A percentile compares a stretch with the other conserved stretches of the same genome.
phyloP scores from a whole-genome alignment of 2,329 filamentous ascomycete genomes.

The Torrubiella hemipterigena region DNA sequence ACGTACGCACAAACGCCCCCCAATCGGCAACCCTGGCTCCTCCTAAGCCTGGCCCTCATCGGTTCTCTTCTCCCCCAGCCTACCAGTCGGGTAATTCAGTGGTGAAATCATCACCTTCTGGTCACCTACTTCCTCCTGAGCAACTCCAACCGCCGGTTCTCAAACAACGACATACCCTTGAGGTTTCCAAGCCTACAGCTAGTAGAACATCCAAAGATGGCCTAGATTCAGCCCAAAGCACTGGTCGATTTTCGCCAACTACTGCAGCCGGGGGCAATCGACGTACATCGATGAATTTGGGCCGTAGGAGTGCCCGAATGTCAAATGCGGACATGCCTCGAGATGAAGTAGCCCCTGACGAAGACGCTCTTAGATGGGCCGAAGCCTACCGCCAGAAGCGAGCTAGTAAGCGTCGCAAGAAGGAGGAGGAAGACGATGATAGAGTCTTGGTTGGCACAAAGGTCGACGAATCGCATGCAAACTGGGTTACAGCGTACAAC shows the following conservation, averaged over 20 bases:
- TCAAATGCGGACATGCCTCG: constrained; percentile 65
- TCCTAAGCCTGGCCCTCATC: constrained; percentile 4
- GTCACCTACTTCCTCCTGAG: constrained; percentile 32
- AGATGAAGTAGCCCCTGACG: constrained; percentile 76
- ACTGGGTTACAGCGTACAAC: constrained; percentile 97
- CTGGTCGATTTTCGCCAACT: constrained; percentile 69
- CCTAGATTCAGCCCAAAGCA: constrained; percentile 53
- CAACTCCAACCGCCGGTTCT: constrained; percentile 36
- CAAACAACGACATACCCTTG: constrained; percentile 76
- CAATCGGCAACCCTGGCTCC: constrained; percentile 2
- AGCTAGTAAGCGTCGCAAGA: constrained; percentile 71
- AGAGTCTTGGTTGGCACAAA: constrained; percentile 92
- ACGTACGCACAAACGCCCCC: background rate
- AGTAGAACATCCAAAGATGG: constrained; percentile 62
- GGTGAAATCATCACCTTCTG: constrained; percentile 32
- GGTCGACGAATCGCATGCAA: constrained; percentile 92
- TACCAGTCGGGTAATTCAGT: constrained; percentile 29
- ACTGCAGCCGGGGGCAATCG: constrained; percentile 46
- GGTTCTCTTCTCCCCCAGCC: constrained; percentile 6
- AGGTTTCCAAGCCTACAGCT: constrained; percentile 63
- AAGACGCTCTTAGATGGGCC: constrained; percentile 84
- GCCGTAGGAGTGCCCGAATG: constrained; percentile 69
- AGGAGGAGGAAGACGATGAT: constrained; percentile 84
- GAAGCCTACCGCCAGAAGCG: constrained; percentile 87
- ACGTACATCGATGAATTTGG: constrained; percentile 73